Evolutionary conservation across 1,284 basidiomycete genomes (phyloP).

Genomic region (Thelephora terrestris): DNA sequence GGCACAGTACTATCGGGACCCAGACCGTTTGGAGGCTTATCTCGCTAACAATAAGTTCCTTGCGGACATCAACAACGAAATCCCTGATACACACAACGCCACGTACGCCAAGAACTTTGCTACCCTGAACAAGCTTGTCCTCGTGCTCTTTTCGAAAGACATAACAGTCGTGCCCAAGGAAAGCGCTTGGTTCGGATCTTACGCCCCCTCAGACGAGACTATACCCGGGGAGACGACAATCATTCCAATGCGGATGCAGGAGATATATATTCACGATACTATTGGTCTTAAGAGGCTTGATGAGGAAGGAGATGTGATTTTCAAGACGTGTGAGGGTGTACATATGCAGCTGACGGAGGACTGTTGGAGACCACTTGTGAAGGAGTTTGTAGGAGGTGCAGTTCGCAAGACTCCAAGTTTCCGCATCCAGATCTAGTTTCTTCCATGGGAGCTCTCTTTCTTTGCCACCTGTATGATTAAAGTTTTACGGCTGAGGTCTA

Average conservation of each 20-base stretch:
- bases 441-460: too few relatives aligned
- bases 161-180: slow-evolving; percentile 76
- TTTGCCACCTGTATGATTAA: too few relatives aligned
- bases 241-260: slow-evolving; percentile 67
- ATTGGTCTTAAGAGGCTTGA: slow-evolving; percentile 79
- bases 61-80: slow-evolving; percentile 68
- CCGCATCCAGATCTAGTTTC: too few relatives aligned
- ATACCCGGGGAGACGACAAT: slow-evolving; percentile 31
- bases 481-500: too few relatives aligned
- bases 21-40: slow-evolving; percentile 64
- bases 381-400: slow-evolving; percentile 32
- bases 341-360: slow-evolving; percentile 70
- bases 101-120: slow-evolving; percentile 54
- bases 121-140: slow-evolving; percentile 49
- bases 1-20: slow-evolving; percentile 94
- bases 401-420: slow-evolving; percentile 1
- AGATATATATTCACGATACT: slow-evolving; percentile 79
- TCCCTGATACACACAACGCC: slow-evolving; percentile 37
- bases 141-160: slow-evolving; percentile 62
- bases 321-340: slow-evolving; percentile 64
- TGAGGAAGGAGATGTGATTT: slow-evolving; percentile 51
- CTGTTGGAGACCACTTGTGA: slow-evolving; percentile 51
- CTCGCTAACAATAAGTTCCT: slow-evolving; percentile 62
- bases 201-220: slow-evolving; percentile 31
- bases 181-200: slow-evolving; percentile 77